Evolutionary conservation across 1,284 basidiomycete species (phyloP), one percentile per base, ranked within the genome.

Genomic region (Trichosporon asahii): DNA sequence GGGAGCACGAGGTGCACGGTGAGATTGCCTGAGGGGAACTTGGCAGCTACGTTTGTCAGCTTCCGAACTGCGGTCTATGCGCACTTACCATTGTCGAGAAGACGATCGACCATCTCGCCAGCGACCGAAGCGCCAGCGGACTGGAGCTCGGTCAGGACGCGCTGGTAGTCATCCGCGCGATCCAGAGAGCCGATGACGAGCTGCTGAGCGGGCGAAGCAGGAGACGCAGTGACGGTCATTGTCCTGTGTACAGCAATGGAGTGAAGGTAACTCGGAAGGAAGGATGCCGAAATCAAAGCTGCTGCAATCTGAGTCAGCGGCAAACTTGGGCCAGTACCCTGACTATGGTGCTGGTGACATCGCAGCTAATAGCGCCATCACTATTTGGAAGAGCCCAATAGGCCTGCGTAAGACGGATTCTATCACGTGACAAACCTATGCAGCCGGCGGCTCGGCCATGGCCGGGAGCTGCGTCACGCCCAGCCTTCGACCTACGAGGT

Each of bases 81-180:
- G 15, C 31, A 53, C 81, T 79, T 70, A 84, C 83, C 83, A 68
- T 78, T 78, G 70, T 83, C 81, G 40, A 84, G 71, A 3, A 84
- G 69, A 33, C 83, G 75, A 74, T 84, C 83, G 14, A 83, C 77
- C 83, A 84, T 84, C 71, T 84, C 83, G 14, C 78, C 81, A 46
- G 78, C 73, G 4, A 82, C 81, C 5, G 64, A 68, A n/a, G 72
- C 73, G 15, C 71, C 74, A 5, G 67, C 70, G 33, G 69, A 63
- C 67, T 83, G 78, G 67, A 83, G 73, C 27, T 69, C 65, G 18
- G 73, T 72, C 44, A 84, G 66, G 14, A 81, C 46, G 12, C 66
- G 64, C 73, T 82, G 80, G 73, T 84, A 84, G 57, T 84, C 81
- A 25, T 79, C 75, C 23, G 75, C 76, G n/a, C 83, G 74, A 27